Percentiles rank a stretch among this genome's conserved stretches.
These are phyloP conservation scores for Psilocybe mexicana DNA, from an alignment of 1,284 basidiomycete species.

Conservation along the genomic window DNA sequence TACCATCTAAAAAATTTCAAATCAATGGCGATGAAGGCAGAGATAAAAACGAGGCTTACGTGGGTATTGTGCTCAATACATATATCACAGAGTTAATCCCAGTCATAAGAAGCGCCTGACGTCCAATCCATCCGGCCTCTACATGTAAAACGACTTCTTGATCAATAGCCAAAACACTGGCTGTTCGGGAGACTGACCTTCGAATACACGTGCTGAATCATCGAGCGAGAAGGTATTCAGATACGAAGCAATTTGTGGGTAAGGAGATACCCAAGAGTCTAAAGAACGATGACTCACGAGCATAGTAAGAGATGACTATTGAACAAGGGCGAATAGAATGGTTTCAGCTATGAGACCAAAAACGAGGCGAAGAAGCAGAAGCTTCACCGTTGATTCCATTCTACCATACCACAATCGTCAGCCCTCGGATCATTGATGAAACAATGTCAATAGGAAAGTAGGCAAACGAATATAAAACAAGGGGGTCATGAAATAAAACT, in stretches of 20 bases:
- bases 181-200: constrained; percentile 52
- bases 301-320: constrained; percentile 92
- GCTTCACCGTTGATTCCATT: constrained; percentile 86
- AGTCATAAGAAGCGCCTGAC: constrained; percentile 96
- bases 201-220: constrained; percentile 69
- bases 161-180: not conserved
- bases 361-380: constrained; percentile 6
- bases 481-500: constrained; percentile 12
- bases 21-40: too few relatives aligned
- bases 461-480: not conserved
- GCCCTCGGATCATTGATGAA: constrained; percentile 13
- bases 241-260: not conserved
- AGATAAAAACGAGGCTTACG: constrained; percentile 45
- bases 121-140: constrained; percentile 98
- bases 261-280: constrained; percentile 5
- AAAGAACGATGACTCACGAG: constrained; percentile 58
- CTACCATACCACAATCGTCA: constrained; percentile 35
- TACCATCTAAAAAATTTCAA: constrained; percentile 73
- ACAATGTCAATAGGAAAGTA: not conserved
- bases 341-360: not conserved
- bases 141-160: constrained; percentile 13
- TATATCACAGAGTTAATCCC: constrained; percentile 94
- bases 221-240: constrained; percentile 5
- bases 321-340: not conserved
- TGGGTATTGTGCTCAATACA: constrained; percentile 78